Evolutionary conservation across 164 flowering plant species (phyloP).

Genomic region (Saururus chinensis): DNA sequence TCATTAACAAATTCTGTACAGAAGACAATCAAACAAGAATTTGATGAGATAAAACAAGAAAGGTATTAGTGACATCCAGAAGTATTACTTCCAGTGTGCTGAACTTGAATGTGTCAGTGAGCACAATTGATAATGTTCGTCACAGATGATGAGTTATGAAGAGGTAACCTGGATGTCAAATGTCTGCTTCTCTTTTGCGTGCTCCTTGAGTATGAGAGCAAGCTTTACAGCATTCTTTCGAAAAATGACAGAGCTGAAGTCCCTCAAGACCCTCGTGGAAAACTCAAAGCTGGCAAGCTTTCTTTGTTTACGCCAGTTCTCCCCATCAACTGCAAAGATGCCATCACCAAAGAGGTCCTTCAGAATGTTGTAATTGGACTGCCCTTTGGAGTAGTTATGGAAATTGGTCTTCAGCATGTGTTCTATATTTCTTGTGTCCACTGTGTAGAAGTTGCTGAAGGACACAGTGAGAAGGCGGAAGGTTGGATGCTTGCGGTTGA

Average conservation of each 20-base stretch:
- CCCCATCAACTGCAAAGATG: slow-evolving; percentile 47
- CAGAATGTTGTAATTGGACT: neutral
- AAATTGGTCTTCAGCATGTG: slow-evolving; percentile 80
- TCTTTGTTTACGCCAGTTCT: slow-evolving; percentile 38
- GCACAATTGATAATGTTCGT: no score
- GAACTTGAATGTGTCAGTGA: no score
- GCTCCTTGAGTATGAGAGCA: slow-evolving; percentile 10
- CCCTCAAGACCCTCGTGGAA: slow-evolving; percentile 26
- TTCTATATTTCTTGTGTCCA: slow-evolving; percentile 77
- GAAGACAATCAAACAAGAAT: no score
- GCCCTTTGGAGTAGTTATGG: slow-evolving; percentile 63
- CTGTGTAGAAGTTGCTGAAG: no score
- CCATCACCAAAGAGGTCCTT: slow-evolving; percentile 24
- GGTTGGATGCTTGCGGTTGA: slow-evolving; percentile 72
- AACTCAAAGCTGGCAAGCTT: slow-evolving; percentile 39
- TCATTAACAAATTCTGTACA: slow-evolving; percentile 45
- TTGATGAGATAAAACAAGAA: no score
- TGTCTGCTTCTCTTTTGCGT: slow-evolving; percentile 5
- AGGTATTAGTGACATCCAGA: no score
- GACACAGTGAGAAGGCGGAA: no score
- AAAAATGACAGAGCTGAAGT: slow-evolving; percentile 22
- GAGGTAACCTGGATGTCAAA: slow-evolving; percentile 24
- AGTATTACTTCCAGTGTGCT: no score
- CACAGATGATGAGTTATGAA: no score
- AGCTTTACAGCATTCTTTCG: slow-evolving; percentile 24